A percentile compares a stretch with the other conserved stretches of the same genome.
These are phyloP conservation scores for Tephrocybe sp. DNA, from an alignment of 768 basidiomycete genomes.

Conservation along the genomic window DNA sequence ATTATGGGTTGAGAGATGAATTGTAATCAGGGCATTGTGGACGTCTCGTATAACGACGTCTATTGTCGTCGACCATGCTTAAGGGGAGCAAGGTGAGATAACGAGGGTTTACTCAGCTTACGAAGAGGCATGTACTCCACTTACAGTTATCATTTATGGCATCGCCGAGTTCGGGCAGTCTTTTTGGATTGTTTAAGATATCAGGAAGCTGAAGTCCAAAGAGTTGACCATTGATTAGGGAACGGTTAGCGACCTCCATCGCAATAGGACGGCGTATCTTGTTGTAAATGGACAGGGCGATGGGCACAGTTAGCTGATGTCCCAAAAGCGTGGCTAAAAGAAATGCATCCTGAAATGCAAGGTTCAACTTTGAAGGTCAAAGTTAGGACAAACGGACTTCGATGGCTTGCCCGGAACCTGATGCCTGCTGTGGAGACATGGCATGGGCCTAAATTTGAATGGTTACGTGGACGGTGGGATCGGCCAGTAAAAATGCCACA, in stretches of 20 bases:
- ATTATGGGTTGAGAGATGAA: no score
- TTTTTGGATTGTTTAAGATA: conserved; percentile 15
- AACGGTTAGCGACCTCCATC: conserved; percentile 26
- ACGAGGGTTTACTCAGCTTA: no score
- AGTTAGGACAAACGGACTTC: background rate
- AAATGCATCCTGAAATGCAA: conserved; percentile 11
- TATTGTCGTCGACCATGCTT: no score
- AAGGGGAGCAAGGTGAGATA: no score
- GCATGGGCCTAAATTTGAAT: conserved; percentile 7
- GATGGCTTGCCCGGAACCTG: conserved; percentile 14
- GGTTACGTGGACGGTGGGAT: no score
- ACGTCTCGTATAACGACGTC: no score
- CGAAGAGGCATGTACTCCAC: conserved; percentile 20
- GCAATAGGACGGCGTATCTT: conserved; percentile 37
- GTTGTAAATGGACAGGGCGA: conserved; percentile 36
- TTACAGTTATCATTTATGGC: conserved; percentile 30
- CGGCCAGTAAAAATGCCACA: background rate
- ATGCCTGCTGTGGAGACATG: conserved; percentile 13
- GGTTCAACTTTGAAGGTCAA: background rate
- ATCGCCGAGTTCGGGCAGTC: conserved; percentile 24
- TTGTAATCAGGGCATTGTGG: no score
- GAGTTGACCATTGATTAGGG: conserved; percentile 28
- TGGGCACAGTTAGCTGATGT: conserved; percentile 20
- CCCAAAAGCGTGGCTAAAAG: conserved; percentile 17
- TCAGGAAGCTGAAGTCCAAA: conserved; percentile 24